Evolutionary conservation across 257 asterid genomes (phyloP).

Genomic region (Solanum phureja): DNA sequence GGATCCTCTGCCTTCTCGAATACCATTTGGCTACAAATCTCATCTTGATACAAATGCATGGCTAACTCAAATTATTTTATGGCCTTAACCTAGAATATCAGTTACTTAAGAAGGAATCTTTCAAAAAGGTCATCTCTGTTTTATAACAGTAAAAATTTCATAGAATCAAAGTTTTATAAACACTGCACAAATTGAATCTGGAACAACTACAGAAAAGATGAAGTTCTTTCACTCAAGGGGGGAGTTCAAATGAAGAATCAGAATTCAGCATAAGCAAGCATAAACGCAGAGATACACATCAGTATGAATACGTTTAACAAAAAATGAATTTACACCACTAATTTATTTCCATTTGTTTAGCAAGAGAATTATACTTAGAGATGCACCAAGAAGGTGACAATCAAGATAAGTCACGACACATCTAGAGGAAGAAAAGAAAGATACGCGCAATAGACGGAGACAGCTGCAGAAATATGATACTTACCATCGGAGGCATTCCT

Average conservation of each 20-base stretch:
- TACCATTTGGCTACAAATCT: background rate
- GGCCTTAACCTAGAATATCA: background rate
- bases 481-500: conserved; percentile 52
- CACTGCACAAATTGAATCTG: background rate
- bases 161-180: background rate
- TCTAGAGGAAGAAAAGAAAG: background rate
- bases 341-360: background rate
- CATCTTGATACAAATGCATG: background rate
- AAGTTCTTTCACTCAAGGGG: background rate
- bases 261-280: background rate
- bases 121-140: background rate
- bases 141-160: background rate
- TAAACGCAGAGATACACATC: background rate
- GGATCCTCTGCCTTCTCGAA: background rate
- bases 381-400: background rate
- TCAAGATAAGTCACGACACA: background rate
- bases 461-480: background rate
- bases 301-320: background rate
- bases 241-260: background rate
- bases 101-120: background rate
- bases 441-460: background rate
- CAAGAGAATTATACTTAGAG: background rate
- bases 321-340: background rate
- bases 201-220: background rate
- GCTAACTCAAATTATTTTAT: background rate